These are phyloP conservation scores for Wickerhamiella hasegawae DNA, from an alignment of 805 yeast genomes.

Conservation along the genomic window DNA sequence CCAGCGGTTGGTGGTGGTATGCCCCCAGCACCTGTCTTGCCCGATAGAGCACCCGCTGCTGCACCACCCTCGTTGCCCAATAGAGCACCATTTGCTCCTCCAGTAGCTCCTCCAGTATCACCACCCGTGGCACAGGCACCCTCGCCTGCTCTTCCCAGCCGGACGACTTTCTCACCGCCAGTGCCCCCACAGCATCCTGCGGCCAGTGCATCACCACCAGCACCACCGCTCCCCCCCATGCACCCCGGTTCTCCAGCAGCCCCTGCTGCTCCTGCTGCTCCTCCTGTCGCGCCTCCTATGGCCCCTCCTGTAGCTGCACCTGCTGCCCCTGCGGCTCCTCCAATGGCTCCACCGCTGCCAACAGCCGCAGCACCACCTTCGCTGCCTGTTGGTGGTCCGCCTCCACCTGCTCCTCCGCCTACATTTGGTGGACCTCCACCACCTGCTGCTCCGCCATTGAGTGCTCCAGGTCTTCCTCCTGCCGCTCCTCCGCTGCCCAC, in stretches of 20 bases:
- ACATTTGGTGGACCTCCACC: constrained; percentile 8
- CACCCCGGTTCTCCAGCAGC: constrained; percentile 14
- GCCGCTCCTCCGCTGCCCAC: constrained; percentile 16
- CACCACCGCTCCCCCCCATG: constrained; percentile 16
- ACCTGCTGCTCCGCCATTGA: constrained; percentile 14
- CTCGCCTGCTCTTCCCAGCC: constrained; percentile 2
- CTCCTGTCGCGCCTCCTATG: constrained; percentile 20
- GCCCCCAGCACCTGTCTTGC: constrained; percentile 8
- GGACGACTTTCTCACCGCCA: too few species aligned
- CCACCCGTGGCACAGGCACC: constrained; percentile 4
- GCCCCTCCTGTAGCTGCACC: constrained; percentile 13
- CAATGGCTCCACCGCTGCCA: constrained; percentile 12
- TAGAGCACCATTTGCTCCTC: constrained; percentile 3
- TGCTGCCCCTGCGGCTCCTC: constrained; percentile 10
- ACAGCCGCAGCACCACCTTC: constrained; percentile 14
- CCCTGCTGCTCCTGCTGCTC: constrained; percentile 16
- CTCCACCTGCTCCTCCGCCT: constrained; percentile 23
- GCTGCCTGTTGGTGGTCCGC: constrained; percentile 15
- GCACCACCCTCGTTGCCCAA: constrained; percentile 1
- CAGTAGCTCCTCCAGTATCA: constrained; percentile 14
- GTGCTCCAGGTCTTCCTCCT: constrained; percentile 17
- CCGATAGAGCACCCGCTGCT: constrained; percentile 1
- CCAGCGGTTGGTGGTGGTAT: neutral
- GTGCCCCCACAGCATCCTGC: too few species aligned
- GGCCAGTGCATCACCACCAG: constrained; percentile 24